Evolutionary conservation across 192 early-diverging fungal species (phyloP).

Genomic region (Backusella psychrophila): DNA sequence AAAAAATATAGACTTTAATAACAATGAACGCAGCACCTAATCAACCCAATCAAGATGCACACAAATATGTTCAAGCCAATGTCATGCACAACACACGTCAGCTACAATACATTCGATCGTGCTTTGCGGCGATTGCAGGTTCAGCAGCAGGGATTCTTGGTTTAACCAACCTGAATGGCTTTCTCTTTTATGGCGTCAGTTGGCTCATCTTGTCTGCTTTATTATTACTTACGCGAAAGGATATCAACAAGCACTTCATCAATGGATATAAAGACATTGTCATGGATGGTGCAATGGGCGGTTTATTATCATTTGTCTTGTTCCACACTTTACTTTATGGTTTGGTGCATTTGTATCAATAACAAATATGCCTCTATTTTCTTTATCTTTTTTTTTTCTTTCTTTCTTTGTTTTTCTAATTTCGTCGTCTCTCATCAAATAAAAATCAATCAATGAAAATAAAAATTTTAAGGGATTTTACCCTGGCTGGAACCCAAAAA

Average conservation of each 20-base stretch:
- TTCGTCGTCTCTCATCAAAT: neutral
- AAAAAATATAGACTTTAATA: neutral
- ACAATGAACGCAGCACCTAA: slow-evolving; percentile 8
- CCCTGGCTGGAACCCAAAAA: slow-evolving; percentile 6
- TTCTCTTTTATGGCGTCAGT: slow-evolving; percentile 75
- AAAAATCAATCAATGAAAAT: neutral
- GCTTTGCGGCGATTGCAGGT: slow-evolving; percentile 72
- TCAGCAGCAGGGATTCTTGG: slow-evolving; percentile 88
- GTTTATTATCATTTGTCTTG: slow-evolving; percentile 65
- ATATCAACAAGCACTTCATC: slow-evolving; percentile 48
- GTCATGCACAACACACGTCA: slow-evolving; percentile 59
- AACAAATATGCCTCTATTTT: slow-evolving; percentile 13
- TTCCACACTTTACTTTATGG: slow-evolving; percentile 81
- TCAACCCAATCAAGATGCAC: slow-evolving; percentile 27
- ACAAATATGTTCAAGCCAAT: slow-evolving; percentile 47
- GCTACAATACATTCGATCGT: slow-evolving; percentile 66
- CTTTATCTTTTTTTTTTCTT: neutral
- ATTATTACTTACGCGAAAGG: slow-evolving; percentile 34
- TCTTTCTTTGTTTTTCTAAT: neutral
- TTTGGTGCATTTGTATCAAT: slow-evolving; percentile 78
- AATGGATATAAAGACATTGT: slow-evolving; percentile 43
- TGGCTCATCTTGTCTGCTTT: slow-evolving; percentile 65
- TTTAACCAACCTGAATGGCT: slow-evolving; percentile 78
- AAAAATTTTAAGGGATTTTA: neutral
- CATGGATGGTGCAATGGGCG: slow-evolving; percentile 56